A percentile compares a stretch with the other conserved stretches of the same genome.
These are phyloP conservation scores for Arthrocladium fulminans DNA, from an alignment of 2,329 filamentous ascomycete species.

Conservation along the genomic window DNA sequence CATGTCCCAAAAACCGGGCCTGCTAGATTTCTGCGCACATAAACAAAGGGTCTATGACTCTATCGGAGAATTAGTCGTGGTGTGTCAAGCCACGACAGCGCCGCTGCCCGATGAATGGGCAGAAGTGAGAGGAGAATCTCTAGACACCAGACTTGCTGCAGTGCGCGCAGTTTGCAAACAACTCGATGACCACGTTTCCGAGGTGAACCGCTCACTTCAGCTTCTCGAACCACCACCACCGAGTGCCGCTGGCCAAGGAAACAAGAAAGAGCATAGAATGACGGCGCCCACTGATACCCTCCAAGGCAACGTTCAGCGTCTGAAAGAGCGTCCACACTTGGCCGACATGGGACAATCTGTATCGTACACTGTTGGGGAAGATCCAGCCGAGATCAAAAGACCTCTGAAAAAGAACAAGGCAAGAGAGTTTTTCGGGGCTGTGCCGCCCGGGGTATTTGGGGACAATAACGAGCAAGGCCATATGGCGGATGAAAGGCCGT, in stretches of 20 bases:
- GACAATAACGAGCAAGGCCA: conserved; percentile 34
- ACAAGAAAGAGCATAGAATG: conserved; percentile 38
- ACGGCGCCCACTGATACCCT: conserved; percentile 35
- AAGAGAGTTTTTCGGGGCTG: conserved; percentile 40
- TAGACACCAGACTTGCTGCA: conserved; percentile 76
- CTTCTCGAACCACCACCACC: conserved; percentile 51
- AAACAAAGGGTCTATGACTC: conserved; percentile 94
- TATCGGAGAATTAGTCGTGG: conserved; percentile 76
- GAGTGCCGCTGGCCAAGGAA: conserved; percentile 54
- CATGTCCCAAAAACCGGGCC: conserved; percentile 71
- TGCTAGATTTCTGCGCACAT: conserved; percentile 77
- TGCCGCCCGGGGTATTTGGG: conserved; percentile 30
- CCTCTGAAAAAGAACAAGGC: conserved; percentile 36
- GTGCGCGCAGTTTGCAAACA: conserved; percentile 70
- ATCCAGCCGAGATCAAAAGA: conserved; percentile 28
- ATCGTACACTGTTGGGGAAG: conserved; percentile 32
- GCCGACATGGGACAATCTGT: conserved; percentile 37
- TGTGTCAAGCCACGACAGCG: conserved; percentile 83
- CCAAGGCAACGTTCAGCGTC: conserved; percentile 48
- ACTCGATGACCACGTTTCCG: conserved; percentile 75
- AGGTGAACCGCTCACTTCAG: conserved; percentile 80
- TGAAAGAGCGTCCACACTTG: conserved; percentile 30
- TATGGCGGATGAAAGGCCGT: conserved; percentile 64
- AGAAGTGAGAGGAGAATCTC: conserved; percentile 76
- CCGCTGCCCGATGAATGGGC: conserved; percentile 94